Evolutionary conservation across 2,329 filamentous ascomycete genomes (phyloP).

Genomic region (Lasiodiplodia citricola): DNA sequence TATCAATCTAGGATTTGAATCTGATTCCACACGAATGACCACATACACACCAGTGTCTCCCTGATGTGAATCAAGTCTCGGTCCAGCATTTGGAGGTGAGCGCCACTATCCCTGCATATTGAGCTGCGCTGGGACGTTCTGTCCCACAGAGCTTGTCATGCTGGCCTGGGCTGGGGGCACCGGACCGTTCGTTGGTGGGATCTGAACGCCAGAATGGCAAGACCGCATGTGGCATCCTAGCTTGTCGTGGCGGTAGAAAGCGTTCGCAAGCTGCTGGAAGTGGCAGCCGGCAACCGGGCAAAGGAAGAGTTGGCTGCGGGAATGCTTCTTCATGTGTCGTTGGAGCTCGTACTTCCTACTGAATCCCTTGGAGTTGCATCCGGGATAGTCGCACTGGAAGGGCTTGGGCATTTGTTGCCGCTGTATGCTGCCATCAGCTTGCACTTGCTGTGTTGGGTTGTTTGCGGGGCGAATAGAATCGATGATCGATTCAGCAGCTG

Average conservation of each 20-base stretch:
- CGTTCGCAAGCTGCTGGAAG: background rate
- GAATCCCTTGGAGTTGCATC: background rate
- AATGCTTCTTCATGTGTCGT: conserved; percentile 2
- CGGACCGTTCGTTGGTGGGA: background rate
- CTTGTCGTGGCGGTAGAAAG: background rate
- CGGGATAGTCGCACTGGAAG: background rate
- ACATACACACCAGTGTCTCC: background rate
- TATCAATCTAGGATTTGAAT: background rate
- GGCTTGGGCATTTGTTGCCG: background rate
- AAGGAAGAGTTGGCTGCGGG: background rate
- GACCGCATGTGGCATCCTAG: background rate
- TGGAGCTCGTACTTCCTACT: background rate
- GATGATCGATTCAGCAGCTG: background rate
- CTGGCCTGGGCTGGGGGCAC: background rate
- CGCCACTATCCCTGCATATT: background rate
- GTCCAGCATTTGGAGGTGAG: background rate
- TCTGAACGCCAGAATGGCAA: background rate
- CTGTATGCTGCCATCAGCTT: background rate
- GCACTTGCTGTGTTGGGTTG: background rate
- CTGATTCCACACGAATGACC: background rate
- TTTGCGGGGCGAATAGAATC: background rate
- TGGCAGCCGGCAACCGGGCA: background rate
- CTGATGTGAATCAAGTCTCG: no score
- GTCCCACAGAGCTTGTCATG: background rate
- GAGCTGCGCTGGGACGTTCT: background rate